Evolutionary conservation across 2,329 filamentous ascomycete genomes (phyloP).

Genomic region (Domatiomyces globalis): DNA sequence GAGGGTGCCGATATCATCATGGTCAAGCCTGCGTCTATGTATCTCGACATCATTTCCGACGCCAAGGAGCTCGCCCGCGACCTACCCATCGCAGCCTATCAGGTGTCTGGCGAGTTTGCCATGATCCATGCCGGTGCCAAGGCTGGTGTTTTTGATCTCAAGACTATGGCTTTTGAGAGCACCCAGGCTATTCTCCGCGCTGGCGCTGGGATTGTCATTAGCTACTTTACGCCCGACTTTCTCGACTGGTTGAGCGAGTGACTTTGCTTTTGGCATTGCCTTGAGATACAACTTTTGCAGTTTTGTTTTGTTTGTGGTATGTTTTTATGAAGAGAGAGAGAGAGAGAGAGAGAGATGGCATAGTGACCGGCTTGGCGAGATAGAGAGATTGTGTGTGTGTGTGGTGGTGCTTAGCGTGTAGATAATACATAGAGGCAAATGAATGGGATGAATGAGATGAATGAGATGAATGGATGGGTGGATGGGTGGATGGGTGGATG

Average conservation of each 20-base stretch:
- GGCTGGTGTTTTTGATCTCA: conserved; percentile 89
- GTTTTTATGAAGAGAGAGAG: background rate
- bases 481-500: too few relatives aligned
- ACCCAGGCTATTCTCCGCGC: conserved; percentile 87
- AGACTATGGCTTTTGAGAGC: conserved; percentile 86
- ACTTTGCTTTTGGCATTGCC: background rate
- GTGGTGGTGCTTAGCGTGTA: too few relatives aligned
- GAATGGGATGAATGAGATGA: too few relatives aligned
- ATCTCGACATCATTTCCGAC: conserved; percentile 93
- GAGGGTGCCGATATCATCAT: conserved; percentile 98
- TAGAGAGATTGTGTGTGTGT: background rate
- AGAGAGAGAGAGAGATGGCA: background rate
- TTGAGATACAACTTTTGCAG: too few relatives aligned
- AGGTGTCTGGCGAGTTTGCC: conserved; percentile 91
- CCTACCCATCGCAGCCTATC: conserved; percentile 86
- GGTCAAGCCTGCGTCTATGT: conserved; percentile 95
- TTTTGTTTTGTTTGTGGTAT: background rate
- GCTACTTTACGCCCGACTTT: conserved; percentile 80
- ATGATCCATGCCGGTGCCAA: conserved; percentile 97
- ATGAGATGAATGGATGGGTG: too few relatives aligned
- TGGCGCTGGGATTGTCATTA: conserved; percentile 83
- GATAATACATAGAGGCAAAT: too few relatives aligned
- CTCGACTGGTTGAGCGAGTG: conserved; percentile 42
- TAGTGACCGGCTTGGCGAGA: too few relatives aligned
- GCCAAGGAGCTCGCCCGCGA: conserved; percentile 89